Conservation (phyloP, 176 grass and related monocot species). For the Zea luxurians region DNA sequence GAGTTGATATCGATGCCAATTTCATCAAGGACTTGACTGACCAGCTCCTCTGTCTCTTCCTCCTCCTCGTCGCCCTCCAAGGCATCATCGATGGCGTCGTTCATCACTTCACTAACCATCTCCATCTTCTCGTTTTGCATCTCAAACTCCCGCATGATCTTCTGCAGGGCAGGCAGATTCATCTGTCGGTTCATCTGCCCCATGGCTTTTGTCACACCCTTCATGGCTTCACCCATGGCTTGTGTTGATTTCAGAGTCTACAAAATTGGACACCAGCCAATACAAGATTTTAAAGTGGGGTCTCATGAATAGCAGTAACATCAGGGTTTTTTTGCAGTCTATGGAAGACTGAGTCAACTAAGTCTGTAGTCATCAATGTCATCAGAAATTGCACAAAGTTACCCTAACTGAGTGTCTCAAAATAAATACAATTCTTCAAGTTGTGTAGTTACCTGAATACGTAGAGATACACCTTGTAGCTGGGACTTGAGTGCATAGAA, state of each 20-base stretch:
- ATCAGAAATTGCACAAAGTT: not conserved
- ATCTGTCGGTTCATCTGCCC: constrained; percentile 75
- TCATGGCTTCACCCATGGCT: constrained; percentile 89
- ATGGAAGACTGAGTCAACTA: not conserved
- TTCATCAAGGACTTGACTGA: constrained; percentile 80
- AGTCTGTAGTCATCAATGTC: not conserved
- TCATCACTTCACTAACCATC: constrained; percentile 70
- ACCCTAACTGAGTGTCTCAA: not conserved
- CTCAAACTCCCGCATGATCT: constrained; percentile 76
- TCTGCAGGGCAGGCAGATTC: constrained; percentile 68
- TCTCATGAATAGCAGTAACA: not conserved
- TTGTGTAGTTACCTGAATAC: constrained; percentile 64
- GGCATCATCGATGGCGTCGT: constrained; percentile 71
- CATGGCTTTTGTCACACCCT: constrained; percentile 82
- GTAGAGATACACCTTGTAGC: constrained; percentile 86
- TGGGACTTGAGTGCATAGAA: constrained; percentile 91
- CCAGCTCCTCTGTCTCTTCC: constrained; percentile 80
- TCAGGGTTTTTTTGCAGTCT: not conserved
- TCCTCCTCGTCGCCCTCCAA: constrained; percentile 81
- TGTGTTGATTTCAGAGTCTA: constrained; percentile 90
- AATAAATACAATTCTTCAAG: not conserved
- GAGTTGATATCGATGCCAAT: constrained; percentile 76
- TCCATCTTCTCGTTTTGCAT: constrained; percentile 80
- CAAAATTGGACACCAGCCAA: not conserved
- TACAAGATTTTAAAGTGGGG: not conserved